Conservation (phyloP, 164 flowering plant genomes). For the Stephania yunnanensis region DNA sequence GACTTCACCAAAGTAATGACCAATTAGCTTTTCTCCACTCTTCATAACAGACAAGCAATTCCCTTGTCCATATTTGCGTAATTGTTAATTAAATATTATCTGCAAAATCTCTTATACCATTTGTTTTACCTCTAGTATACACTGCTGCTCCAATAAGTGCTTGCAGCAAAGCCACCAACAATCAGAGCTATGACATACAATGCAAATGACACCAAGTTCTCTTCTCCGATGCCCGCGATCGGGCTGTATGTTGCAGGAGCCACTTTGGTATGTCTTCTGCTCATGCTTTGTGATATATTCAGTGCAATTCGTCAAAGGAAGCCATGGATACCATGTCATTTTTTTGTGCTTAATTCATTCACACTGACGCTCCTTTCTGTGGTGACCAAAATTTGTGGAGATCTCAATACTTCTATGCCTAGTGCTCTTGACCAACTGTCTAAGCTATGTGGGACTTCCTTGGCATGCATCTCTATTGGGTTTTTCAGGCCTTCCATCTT, state of each 20-base stretch:
- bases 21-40: too few relatives aligned
- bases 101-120: too few relatives aligned
- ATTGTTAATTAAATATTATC: too few relatives aligned
- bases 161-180: too few relatives aligned
- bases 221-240: not conserved
- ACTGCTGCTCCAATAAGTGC: too few relatives aligned
- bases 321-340: not conserved
- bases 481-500: not conserved
- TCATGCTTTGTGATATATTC: not conserved
- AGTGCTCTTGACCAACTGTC: not conserved
- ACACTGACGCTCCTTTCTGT: not conserved
- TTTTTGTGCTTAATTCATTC: not conserved
- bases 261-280: not conserved
- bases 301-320: not conserved
- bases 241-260: not conserved
- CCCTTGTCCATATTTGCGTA: too few relatives aligned
- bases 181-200: too few relatives aligned
- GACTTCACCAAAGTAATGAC: too few relatives aligned
- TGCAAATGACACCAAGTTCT: not conserved
- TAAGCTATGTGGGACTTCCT: not conserved
- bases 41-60: too few relatives aligned
- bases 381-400: not conserved
- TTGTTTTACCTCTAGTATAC: too few relatives aligned
- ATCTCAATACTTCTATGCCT: not conserved
- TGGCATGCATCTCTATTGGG: not conserved